A percentile compares a stretch with the other conserved stretches of the same genome.
phyloP scores from a whole-genome alignment of 306 rosid genomes.

The Alnus rubra region DNA sequence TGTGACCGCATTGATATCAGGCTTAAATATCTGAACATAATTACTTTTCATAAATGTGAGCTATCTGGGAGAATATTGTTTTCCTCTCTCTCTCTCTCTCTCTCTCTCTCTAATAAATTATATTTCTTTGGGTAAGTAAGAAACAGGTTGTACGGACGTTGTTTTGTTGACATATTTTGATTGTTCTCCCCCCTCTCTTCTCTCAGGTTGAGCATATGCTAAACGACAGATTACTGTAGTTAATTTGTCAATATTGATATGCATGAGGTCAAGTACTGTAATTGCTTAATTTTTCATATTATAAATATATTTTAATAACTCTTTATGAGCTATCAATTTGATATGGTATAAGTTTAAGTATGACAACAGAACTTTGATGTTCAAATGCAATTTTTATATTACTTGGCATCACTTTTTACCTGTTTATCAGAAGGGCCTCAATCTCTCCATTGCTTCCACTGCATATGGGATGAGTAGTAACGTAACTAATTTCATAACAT shows the following conservation, averaged over 20 bases:
- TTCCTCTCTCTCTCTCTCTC: neutral
- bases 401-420: slow-evolving; percentile 10
- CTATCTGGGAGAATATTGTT: neutral
- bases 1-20: no score
- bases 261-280: slow-evolving; percentile 87
- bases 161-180: slow-evolving; percentile 30
- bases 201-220: slow-evolving; percentile 96
- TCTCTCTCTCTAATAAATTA: neutral
- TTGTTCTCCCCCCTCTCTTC: slow-evolving; percentile 3
- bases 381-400: slow-evolving; percentile 5
- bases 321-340: neutral
- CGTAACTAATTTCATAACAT: neutral
- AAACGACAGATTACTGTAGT: slow-evolving; percentile 86
- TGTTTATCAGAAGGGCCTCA: slow-evolving; percentile 3
- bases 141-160: no score
- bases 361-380: neutral
- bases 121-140: slow-evolving; percentile 13
- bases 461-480: neutral
- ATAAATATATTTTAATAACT: slow-evolving; percentile 2
- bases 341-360: slow-evolving; percentile 4
- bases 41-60: neutral
- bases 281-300: neutral
- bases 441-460: neutral
- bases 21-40: neutral
- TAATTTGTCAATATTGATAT: slow-evolving; percentile 87